Evolutionary conservation across 352 stramenopile genomes (phyloP).

Genomic region (Elongisporangium anandrum): DNA sequence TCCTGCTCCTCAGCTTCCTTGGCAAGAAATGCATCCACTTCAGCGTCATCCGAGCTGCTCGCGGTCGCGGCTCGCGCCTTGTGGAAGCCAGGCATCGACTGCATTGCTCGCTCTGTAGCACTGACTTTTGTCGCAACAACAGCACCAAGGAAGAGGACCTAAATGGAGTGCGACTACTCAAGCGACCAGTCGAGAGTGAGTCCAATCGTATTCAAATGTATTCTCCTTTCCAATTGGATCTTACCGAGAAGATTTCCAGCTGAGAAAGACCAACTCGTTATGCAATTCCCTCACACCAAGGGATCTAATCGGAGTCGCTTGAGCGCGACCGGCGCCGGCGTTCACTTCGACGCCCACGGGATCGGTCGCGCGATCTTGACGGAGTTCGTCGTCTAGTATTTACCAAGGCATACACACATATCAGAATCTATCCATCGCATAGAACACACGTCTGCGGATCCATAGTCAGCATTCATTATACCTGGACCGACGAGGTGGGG

Average conservation of each 20-base stretch:
- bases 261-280: neutral
- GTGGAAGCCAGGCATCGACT: neutral
- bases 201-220: neutral
- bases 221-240: neutral
- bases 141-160: neutral
- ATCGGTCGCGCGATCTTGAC: neutral
- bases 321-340: neutral
- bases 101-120: neutral
- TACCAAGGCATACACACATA: too few species aligned
- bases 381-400: neutral
- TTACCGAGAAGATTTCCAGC: neutral
- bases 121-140: too few species aligned
- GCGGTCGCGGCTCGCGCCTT: neutral
- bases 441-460: too few species aligned
- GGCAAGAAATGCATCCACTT: slow-evolving; percentile 49
- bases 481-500: neutral
- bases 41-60: slow-evolving; percentile 17
- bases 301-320: neutral
- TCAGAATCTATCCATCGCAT: neutral
- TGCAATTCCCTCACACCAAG: neutral
- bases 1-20: slow-evolving; percentile 37
- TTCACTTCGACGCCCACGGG: neutral
- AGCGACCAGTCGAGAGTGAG: neutral
- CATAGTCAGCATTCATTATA: too few species aligned
- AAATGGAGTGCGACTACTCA: neutral